Evolutionary conservation across 805 yeast genomes (phyloP), one percentile per base, ranked within the genome.

Genomic region (Torulaspora quercuum): DNA sequence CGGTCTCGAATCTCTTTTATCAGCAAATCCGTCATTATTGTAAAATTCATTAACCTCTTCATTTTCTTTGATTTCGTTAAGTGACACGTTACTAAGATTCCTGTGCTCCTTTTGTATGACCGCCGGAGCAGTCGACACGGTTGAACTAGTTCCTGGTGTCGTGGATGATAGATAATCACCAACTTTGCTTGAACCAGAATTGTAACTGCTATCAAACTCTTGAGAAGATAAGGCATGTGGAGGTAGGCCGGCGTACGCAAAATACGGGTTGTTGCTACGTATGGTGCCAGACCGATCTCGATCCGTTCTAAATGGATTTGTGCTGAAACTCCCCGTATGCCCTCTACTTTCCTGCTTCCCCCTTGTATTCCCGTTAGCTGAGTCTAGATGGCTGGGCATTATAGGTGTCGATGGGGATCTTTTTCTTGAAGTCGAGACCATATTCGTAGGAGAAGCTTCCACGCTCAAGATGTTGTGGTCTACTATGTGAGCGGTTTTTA

Each of bases 181-280:
- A 12, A 33, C 25, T n/a, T 27, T 35, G 13, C 42, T 31, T 10
- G 36, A 32, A 3, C 33, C 31, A 4, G 43, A 42, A 29, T 39
- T 42, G 13, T 25, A 39, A 18, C 46, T 42, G 39, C 30, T 28
- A 13, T 42, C 45, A 19, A 44, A 28, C 22, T 42, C 51, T 37
- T 41, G 50, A 23, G 45, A 48, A 16, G 52, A 42, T 30, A 42
- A 29, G 25, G 60, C 67, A 46, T 76, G 81, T 3, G 77, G 78
- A 3, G 82, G 80, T 7, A 72, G 53, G 1, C 82, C 81, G 46
- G 76, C 81, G 48, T 72, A 75, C 4, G 70, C 72, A 55, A 76
- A 76, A 52, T 76, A 76, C 15, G 75, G 72, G 50, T 69, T 75
- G 30, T 39, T 41, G 33, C 44, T 31, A 29, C 45, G 40, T 13